Base-by-base conservation (phyloP, 1,284 basidiomycete genomes). In the Trametes polyzona region DNA sequence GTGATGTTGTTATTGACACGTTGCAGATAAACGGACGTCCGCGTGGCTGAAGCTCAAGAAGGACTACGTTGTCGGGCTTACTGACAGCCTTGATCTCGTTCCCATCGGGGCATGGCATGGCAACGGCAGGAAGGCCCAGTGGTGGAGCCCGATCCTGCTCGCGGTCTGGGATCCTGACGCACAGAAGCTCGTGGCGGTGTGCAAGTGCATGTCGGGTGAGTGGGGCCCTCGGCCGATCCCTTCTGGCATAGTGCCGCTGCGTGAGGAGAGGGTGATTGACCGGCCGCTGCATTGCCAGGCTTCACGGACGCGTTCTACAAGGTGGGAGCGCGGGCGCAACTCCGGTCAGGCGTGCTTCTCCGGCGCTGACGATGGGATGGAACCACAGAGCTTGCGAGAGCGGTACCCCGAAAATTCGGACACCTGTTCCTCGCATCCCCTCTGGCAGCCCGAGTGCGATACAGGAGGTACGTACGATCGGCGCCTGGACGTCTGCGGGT, bases 131-230 rank as follows among this genome's bases (percentile, higher is more conserved):
- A 98, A 97, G 74, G 90, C 88, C 9, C 83, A 85, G 26, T 97
- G 94, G 94, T 98, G 95, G 93, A 91, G 87, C 61, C 95, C 95
- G 0, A 87, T 97, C 65, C 78, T 98, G 12, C 81, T 97, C 29
- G 95, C 90, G 9, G 73, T 90, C 47, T 91, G 93, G 80, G 89
- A 96, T 68, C 77, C 86, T 16, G 79, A 82, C 55, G 80, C 78
- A 3, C 93, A 87, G 14, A 82, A 77, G 42, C 79, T 90, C 57
- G 86, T 94, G 50, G 93, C 90, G 0, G 82, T 96, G 35, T 95
- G 93, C 74, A 96, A 96, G 71, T 94, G 91, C 74, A 90, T 90
- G 86, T 88, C 85, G 66, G 87, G 87, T 86, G 66, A 64, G 80
- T 46, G 17, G 32, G 33, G 21, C 32, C 17, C 11, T 72, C 42